These are phyloP conservation scores for Pseudopyricularia javanii DNA, from an alignment of 2,329 filamentous ascomycete genomes.

Conservation along the genomic window DNA sequence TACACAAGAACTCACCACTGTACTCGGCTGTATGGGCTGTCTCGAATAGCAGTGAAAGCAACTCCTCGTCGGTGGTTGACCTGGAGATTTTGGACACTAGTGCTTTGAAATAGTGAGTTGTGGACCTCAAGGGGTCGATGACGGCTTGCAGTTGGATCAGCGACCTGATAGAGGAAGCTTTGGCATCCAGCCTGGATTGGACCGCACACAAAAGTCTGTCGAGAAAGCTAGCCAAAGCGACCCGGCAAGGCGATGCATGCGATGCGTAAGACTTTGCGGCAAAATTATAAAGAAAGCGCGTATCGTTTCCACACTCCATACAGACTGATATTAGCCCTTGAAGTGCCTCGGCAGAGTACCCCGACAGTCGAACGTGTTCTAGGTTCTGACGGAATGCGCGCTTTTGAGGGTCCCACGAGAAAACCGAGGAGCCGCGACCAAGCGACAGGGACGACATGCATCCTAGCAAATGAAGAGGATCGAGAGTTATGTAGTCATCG, in stretches of 20 bases:
- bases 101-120: conserved; percentile 38
- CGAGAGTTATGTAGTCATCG: conserved; percentile 26
- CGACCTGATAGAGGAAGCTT: conserved; percentile 28
- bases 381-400: conserved; percentile 38
- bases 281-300: conserved; percentile 32
- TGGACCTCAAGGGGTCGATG: conserved; percentile 29
- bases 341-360: conserved; percentile 39
- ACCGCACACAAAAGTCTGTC: conserved; percentile 34
- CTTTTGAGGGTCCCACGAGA: conserved; percentile 42
- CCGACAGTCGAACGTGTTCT: conserved; percentile 37
- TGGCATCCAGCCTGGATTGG: conserved; percentile 33
- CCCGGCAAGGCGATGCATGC: conserved; percentile 29
- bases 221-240: conserved; percentile 39
- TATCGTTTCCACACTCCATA: conserved; percentile 32
- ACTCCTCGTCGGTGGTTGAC: conserved; percentile 41
- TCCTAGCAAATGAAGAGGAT: conserved; percentile 33
- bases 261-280: conserved; percentile 31
- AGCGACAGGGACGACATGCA: conserved; percentile 56
- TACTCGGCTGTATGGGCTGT: conserved; percentile 53
- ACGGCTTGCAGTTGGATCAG: conserved; percentile 40
- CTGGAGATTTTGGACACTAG: conserved; percentile 34
- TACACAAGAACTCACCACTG: conserved; percentile 45
- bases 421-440: conserved; percentile 62
- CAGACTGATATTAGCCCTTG: conserved; percentile 33
- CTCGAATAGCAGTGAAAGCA: conserved; percentile 49